Percentiles rank a stretch among this genome's conserved stretches.
These are phyloP conservation scores for Usnea hakonensis DNA, from an alignment of 495 filamentous ascomycete genomes.

Conservation along the genomic window DNA sequence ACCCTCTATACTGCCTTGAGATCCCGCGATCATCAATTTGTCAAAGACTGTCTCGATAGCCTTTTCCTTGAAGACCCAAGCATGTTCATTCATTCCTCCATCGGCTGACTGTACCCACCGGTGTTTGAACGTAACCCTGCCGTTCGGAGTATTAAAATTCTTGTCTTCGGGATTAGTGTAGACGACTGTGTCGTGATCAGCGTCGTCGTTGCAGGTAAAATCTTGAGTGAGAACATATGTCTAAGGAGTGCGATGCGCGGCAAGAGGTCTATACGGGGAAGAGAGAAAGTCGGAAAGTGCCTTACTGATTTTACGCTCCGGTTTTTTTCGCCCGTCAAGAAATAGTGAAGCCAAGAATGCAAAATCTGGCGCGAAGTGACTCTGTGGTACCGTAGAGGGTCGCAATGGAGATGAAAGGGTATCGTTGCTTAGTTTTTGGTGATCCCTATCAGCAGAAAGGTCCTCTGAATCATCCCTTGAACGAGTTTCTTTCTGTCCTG, in stretches of 20 bases:
- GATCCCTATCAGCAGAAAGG: not conserved
- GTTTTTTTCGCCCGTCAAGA: slow-evolving; percentile 24
- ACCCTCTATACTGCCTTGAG: not conserved
- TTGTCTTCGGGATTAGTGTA: slow-evolving; percentile 22
- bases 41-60: slow-evolving; percentile 28
- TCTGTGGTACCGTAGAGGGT: not conserved
- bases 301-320: slow-evolving; percentile 21
- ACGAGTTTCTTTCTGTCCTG: not conserved
- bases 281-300: no score
- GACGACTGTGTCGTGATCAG: slow-evolving; percentile 3
- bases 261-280: no score
- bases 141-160: slow-evolving; percentile 15
- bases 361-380: slow-evolving; percentile 13
- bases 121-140: slow-evolving; percentile 16
- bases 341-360: slow-evolving; percentile 26
- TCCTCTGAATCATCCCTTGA: not conserved
- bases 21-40: slow-evolving; percentile 17
- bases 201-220: no score
- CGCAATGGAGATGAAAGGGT: not conserved
- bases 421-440: not conserved
- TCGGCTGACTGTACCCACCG: slow-evolving; percentile 20
- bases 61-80: slow-evolving; percentile 28
- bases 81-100: slow-evolving; percentile 20
- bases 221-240: no score
- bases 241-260: no score